These are phyloP conservation scores for Mesembryanthemum crystallinum DNA, from an alignment of 148 eudicot genomes.

Conservation along the genomic window DNA sequence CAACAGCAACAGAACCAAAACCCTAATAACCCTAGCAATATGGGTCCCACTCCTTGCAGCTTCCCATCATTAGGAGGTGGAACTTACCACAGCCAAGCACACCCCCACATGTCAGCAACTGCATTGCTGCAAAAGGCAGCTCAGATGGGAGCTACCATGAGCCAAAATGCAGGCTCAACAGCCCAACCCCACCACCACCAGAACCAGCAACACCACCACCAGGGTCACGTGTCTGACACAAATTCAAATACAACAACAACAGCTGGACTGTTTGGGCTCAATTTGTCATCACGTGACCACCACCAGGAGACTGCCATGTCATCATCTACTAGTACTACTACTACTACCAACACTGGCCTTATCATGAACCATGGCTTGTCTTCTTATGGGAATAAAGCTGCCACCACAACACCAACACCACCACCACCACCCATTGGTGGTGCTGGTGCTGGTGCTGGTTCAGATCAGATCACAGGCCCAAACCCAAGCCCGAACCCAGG, in stretches of 20 bases:
- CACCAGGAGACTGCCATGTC: conserved; percentile 25
- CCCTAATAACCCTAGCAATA: conserved; percentile 30
- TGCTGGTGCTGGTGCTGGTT: too few species aligned
- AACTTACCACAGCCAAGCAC: conserved; percentile 31
- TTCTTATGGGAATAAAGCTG: conserved; percentile 48
- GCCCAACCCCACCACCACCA: conserved; percentile 28
- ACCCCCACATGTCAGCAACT: conserved; percentile 78
- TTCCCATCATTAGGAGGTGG: conserved; percentile 18
- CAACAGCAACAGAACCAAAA: conserved; percentile 21
- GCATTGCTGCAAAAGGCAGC: conserved; percentile 93
- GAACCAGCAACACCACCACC: conserved; percentile 27
- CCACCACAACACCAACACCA: conserved; percentile 7
- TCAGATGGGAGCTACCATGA: conserved; percentile 75
- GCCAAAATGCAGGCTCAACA: conserved; percentile 23
- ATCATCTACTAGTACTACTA: conserved; percentile 7
- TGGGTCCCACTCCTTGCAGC: conserved; percentile 32
- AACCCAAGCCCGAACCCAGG: conserved; percentile 7
- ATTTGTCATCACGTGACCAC: conserved; percentile 67
- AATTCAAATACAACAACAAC: conserved; percentile 23
- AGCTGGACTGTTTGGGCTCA: conserved; percentile 50
- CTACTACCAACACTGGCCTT: too few species aligned
- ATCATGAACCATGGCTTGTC: conserved; percentile 39
- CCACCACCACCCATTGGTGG: conserved; percentile 13
- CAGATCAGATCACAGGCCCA: conserved; percentile 1
- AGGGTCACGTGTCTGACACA: conserved; percentile 54